These are phyloP conservation scores for Globisporangium canariense DNA, from an alignment of 352 stramenopile species.

Conservation along the genomic window DNA sequence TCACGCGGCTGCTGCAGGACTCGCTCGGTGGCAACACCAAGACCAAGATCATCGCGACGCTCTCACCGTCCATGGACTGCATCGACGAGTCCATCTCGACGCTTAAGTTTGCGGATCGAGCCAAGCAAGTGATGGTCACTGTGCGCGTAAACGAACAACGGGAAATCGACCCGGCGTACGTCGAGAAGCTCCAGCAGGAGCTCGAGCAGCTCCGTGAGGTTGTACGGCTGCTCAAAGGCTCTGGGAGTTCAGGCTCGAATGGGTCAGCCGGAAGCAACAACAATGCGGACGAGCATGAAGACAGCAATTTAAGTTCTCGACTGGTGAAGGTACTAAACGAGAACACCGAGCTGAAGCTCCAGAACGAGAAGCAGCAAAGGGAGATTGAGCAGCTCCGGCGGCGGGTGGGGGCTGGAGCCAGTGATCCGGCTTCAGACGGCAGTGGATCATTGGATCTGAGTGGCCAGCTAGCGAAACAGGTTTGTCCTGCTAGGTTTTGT, in stretches of 20 bases:
- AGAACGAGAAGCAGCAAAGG: slow-evolving; percentile 54
- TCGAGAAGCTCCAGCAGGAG: slow-evolving; percentile 86
- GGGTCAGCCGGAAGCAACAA: slow-evolving; percentile 8
- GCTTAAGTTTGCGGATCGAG: slow-evolving; percentile 91
- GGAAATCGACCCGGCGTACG: slow-evolving; percentile 83
- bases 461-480: slow-evolving; percentile 30
- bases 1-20: slow-evolving; percentile 91
- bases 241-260: background rate
- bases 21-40: slow-evolving; percentile 86
- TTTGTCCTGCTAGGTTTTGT: slow-evolving; percentile 4
- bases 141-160: slow-evolving; percentile 84
- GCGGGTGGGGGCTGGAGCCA: background rate
- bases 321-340: slow-evolving; percentile 58
- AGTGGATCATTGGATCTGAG: slow-evolving; percentile 12
- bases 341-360: slow-evolving; percentile 61
- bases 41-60: slow-evolving; percentile 90
- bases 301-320: slow-evolving; percentile 25
- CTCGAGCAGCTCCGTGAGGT: slow-evolving; percentile 73
- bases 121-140: slow-evolving; percentile 89
- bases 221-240: slow-evolving; percentile 38
- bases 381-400: slow-evolving; percentile 49
- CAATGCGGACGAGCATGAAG: slow-evolving; percentile 26
- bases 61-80: slow-evolving; percentile 82
- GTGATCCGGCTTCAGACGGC: too few species aligned
- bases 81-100: slow-evolving; percentile 93